A percentile compares a stretch with the other conserved stretches of the same genome.
phyloP scores from a whole-genome alignment of 2,329 filamentous ascomycete species.

The Cytospora piceae region DNA sequence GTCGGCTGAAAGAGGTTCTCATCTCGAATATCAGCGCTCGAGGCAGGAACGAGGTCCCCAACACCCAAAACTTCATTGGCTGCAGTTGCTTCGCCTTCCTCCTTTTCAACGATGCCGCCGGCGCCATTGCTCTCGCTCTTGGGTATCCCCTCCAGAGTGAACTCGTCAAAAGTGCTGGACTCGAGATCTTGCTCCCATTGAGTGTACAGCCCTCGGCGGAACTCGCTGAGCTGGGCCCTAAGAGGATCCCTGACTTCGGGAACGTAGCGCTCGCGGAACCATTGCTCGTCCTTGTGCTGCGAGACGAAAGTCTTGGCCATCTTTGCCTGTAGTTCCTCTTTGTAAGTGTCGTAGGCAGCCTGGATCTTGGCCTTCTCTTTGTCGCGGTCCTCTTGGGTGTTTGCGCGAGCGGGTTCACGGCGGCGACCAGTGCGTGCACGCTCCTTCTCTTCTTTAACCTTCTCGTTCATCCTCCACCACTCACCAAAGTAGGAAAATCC shows the following conservation, averaged over 20 bases:
- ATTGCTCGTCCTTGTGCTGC: conserved; percentile 93
- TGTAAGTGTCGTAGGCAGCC: conserved; percentile 67
- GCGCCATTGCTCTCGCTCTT: conserved; percentile 90
- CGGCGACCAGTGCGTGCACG: conserved; percentile 70
- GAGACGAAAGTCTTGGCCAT: conserved; percentile 91
- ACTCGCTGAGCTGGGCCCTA: conserved; percentile 75
- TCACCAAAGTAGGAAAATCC: conserved; percentile 86
- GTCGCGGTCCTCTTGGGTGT: conserved; percentile 73
- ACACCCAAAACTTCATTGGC: conserved; percentile 92
- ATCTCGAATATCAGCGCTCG: conserved; percentile 84
- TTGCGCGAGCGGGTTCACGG: conserved; percentile 67
- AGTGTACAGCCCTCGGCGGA: conserved; percentile 75
- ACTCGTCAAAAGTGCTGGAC: conserved; percentile 86
- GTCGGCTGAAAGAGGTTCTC: conserved; percentile 88
- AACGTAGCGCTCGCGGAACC: conserved; percentile 96
- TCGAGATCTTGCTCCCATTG: conserved; percentile 92
- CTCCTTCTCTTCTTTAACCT: conserved; percentile 81
- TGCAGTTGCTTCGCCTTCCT: conserved; percentile 91
- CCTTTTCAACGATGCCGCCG: conserved; percentile 86
- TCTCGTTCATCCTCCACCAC: conserved; percentile 84
- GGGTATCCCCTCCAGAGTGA: conserved; percentile 89
- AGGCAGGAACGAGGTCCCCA: conserved; percentile 82
- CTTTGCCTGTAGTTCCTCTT: conserved; percentile 70
- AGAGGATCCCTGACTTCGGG: conserved; percentile 78
- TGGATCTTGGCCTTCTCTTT: conserved; percentile 81